Conservation (phyloP, 2,329 filamentous ascomycete species). For the Fusarium buxicola region DNA sequence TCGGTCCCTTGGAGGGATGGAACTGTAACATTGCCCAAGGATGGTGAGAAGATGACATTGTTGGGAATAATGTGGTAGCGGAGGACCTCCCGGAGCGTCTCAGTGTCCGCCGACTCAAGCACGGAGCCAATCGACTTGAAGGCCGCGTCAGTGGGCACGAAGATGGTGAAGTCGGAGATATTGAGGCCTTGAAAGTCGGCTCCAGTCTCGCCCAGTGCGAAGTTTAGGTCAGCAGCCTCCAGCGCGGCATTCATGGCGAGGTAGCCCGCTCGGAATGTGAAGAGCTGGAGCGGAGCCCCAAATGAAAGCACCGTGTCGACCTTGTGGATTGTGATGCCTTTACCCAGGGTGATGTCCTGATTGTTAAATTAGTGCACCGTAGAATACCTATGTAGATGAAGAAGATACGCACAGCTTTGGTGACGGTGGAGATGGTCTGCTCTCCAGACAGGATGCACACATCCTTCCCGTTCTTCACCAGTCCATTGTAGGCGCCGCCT, state of each 20-base stretch:
- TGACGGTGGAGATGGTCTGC: slow-evolving; percentile 48
- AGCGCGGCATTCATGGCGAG: slow-evolving; percentile 47
- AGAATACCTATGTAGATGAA: not conserved
- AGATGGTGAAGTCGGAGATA: slow-evolving; percentile 49
- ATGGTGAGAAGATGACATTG: slow-evolving; percentile 47
- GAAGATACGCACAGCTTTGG: slow-evolving; percentile 42
- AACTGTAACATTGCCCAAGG: slow-evolving; percentile 44
- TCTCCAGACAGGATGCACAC: slow-evolving; percentile 51
- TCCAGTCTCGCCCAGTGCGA: slow-evolving; percentile 43
- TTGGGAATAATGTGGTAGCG: slow-evolving; percentile 49
- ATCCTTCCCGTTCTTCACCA: slow-evolving; percentile 48
- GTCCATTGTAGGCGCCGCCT: slow-evolving; percentile 51
- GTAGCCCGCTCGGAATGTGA: slow-evolving; percentile 45
- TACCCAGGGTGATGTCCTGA: slow-evolving; percentile 48
- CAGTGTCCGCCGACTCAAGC: slow-evolving; percentile 34
- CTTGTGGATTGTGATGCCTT: slow-evolving; percentile 48
- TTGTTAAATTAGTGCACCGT: not conserved
- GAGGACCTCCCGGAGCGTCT: slow-evolving; percentile 46
- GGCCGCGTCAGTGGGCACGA: slow-evolving; percentile 45
- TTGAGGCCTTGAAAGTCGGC: slow-evolving; percentile 35
- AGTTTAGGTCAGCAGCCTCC: slow-evolving; percentile 42
- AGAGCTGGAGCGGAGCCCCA: slow-evolving; percentile 47
- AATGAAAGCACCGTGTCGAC: slow-evolving; percentile 46
- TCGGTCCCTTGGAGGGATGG: slow-evolving; percentile 40
- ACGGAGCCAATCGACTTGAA: slow-evolving; percentile 48